Percentiles rank a stretch among this genome's conserved stretches.
Conservation (phyloP, 73 alveolate species). For the Blepharisma stoltei region DNA sequence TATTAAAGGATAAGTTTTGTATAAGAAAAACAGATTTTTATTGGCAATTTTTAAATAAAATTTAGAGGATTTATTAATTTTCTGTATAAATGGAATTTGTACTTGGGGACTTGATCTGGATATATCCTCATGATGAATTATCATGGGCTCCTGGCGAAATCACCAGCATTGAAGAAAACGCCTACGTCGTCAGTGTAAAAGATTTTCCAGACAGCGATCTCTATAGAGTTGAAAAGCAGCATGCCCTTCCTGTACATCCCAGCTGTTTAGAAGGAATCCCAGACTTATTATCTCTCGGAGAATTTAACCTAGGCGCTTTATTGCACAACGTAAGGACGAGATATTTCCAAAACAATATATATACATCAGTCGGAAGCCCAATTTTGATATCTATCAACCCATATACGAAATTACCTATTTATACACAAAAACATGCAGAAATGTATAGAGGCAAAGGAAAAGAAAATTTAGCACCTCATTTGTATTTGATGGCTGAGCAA, state of each 20-base stretch:
- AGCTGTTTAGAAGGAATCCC: slow-evolving; percentile 66
- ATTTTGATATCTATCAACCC: slow-evolving; percentile 93
- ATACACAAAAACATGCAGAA: slow-evolving; percentile 60
- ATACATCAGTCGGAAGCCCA: slow-evolving; percentile 89
- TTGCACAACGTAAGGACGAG: slow-evolving; percentile 74
- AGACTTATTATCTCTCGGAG: slow-evolving; percentile 64
- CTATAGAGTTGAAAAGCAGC: slow-evolving; percentile 45
- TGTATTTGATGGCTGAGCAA: slow-evolving; percentile 85
- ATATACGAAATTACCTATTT: slow-evolving; percentile 71
- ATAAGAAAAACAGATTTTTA: too few species aligned
- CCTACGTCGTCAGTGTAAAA: slow-evolving; percentile 24
- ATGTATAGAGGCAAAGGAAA: slow-evolving; percentile 60
- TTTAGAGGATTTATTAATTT: too few species aligned
- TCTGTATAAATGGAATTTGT: slow-evolving; percentile 16
- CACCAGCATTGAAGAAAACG: neutral
- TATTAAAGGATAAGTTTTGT: too few species aligned
- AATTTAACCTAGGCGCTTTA: slow-evolving; percentile 72
- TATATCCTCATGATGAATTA: slow-evolving; percentile 50
- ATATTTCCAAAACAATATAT: slow-evolving; percentile 68
- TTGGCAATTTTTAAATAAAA: too few species aligned
- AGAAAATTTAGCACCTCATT: slow-evolving; percentile 79
- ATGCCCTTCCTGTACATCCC: slow-evolving; percentile 53
- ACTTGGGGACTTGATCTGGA: slow-evolving; percentile 43
- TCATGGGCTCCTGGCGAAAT: slow-evolving; percentile 59
- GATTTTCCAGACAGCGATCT: slow-evolving; percentile 39